Percentiles rank a stretch among this genome's conserved stretches.
These are phyloP conservation scores for Boletus rufocinnamomeus DNA, from an alignment of 768 basidiomycete species.

Conservation along the genomic window DNA sequence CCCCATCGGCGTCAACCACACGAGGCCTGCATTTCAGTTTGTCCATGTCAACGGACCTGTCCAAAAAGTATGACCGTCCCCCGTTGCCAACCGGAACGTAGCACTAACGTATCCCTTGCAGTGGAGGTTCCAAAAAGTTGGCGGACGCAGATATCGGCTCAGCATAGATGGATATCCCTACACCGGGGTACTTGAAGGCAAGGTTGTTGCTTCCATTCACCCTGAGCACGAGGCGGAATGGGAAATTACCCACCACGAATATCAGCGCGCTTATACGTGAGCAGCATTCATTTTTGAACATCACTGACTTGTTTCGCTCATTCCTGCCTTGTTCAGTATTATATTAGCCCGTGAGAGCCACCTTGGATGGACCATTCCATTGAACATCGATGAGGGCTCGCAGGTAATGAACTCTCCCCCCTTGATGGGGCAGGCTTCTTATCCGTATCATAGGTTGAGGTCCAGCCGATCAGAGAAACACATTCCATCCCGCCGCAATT, in stretches of 20 bases:
- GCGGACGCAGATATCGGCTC: background rate
- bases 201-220: background rate
- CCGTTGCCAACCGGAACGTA: background rate
- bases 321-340: background rate
- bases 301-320: background rate
- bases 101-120: background rate
- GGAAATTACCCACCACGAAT: background rate
- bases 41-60: background rate
- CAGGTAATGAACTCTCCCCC: background rate
- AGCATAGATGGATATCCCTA: background rate
- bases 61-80: background rate
- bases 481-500: background rate
- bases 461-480: background rate
- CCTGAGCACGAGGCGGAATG: background rate
- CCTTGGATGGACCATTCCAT: background rate
- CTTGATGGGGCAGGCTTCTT: background rate
- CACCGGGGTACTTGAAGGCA: background rate
- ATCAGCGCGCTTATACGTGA: background rate
- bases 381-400: rapidly evolving
- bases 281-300: background rate
- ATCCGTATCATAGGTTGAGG: background rate
- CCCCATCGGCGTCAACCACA: background rate
- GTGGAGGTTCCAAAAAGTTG: background rate
- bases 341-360: rapidly evolving
- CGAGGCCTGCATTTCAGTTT: rapidly evolving